Evolutionary conservation across 23 red algal species (phyloP).

Genomic region (Gracilaria gracilis): DNA sequence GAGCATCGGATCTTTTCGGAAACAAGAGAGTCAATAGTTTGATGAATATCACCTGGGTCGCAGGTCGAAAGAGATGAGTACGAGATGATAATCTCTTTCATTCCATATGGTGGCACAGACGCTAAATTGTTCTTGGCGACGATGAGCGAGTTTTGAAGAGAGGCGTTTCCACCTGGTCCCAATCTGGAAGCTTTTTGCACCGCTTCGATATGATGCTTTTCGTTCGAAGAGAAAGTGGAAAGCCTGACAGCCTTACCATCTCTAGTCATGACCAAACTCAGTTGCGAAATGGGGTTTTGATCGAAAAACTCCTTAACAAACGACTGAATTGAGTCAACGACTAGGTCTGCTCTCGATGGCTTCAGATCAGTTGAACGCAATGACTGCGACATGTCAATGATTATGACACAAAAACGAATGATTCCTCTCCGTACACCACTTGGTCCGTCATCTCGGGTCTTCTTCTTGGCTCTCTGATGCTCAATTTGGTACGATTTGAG

Average conservation of each 20-base stretch:
- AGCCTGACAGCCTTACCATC: slow-evolving; percentile 77
- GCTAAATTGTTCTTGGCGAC: slow-evolving; percentile 60
- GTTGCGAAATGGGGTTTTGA: slow-evolving; percentile 95
- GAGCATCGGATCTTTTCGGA: slow-evolving; percentile 72
- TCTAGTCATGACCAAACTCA: slow-evolving; percentile 78
- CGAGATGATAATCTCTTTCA: slow-evolving; percentile 80
- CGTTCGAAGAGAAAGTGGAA: slow-evolving; percentile 61
- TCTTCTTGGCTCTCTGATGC: slow-evolving; percentile 64
- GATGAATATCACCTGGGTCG: slow-evolving; percentile 92
- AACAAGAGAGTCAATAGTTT: slow-evolving; percentile 68
- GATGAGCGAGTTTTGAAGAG: slow-evolving; percentile 90
- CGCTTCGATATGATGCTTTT: slow-evolving; percentile 77
- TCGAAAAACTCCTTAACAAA: slow-evolving; percentile 89
- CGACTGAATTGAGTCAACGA: slow-evolving; percentile 34
- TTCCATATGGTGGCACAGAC: slow-evolving; percentile 87
- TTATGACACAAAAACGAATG: slow-evolving; percentile 88
- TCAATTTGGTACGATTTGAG: slow-evolving; percentile 63
- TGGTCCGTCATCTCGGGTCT: slow-evolving; percentile 52
- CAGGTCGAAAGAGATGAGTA: slow-evolving; percentile 89
- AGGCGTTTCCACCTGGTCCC: slow-evolving; percentile 77
- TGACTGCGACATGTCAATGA: slow-evolving; percentile 83
- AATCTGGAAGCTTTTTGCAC: slow-evolving; percentile 60
- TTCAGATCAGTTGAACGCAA: slow-evolving; percentile 76
- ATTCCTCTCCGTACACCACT: slow-evolving; percentile 80
- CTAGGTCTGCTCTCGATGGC: slow-evolving; percentile 79